These are phyloP conservation scores for Penicillium verrucosum DNA, from an alignment of 2,329 filamentous ascomycete genomes.

Conservation along the genomic window DNA sequence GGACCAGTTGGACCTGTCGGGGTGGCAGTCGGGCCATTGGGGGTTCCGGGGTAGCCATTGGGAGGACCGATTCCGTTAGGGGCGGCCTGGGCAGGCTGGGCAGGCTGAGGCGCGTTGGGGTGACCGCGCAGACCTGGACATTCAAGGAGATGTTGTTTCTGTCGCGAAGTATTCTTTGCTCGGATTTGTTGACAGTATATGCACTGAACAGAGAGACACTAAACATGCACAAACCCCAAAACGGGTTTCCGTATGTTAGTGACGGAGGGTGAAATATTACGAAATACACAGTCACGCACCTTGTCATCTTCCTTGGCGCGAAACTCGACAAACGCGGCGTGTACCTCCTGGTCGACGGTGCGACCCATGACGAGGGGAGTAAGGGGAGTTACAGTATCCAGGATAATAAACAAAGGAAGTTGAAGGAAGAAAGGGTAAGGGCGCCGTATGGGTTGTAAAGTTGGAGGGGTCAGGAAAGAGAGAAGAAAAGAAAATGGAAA, in stretches of 20 bases:
- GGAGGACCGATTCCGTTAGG: constrained; percentile 41
- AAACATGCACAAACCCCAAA: constrained; percentile 19
- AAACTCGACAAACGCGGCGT: constrained; percentile 53
- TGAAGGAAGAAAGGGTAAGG: constrained; percentile 7
- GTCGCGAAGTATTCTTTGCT: constrained; percentile 52
- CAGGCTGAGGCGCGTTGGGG: constrained; percentile 43
- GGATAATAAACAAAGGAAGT: constrained; percentile 1
- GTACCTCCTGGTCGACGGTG: constrained; percentile 52
- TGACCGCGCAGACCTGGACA: constrained; percentile 49
- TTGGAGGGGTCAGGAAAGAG: constrained; percentile 14
- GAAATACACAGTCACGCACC: constrained; percentile 43
- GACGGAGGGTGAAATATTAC: constrained; percentile 41
- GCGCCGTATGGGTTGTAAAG: constrained; percentile 16
- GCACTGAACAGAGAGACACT: constrained; percentile 53
- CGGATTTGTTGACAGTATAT: constrained; percentile 54
- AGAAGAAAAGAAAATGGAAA: constrained; percentile 22
- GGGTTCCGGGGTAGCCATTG: constrained; percentile 45
- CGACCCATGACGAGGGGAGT: constrained; percentile 45
- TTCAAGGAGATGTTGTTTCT: constrained; percentile 52
- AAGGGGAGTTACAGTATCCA: constrained; percentile 16
- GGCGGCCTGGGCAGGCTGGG: constrained; percentile 37
- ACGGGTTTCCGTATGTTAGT: constrained; percentile 35
- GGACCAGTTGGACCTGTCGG: constrained; percentile 33
- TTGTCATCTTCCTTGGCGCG: constrained; percentile 54
- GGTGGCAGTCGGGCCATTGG: constrained; percentile 37